Base-by-base conservation (phyloP, 1,284 basidiomycete species). In the Ustilago crameri region DNA sequence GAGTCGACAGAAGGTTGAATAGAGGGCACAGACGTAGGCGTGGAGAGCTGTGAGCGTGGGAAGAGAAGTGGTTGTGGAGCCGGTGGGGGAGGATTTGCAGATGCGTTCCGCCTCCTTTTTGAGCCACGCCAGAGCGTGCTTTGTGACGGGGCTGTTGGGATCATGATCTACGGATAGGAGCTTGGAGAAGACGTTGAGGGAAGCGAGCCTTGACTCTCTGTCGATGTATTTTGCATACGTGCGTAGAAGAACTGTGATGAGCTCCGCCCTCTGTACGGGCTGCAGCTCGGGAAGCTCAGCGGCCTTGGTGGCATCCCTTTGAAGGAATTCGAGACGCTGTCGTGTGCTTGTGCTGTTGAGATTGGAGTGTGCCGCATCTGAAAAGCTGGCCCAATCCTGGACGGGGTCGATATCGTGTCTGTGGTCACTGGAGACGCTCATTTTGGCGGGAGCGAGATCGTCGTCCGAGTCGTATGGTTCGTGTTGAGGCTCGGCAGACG, bases 221-320 rank as follows among this genome's bases (percentile, higher is more conserved):
- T 94, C 92, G 44, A 88, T 85, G 85, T 93, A 93, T 73, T 89
- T 88, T 14, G 91, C 87, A 80, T 91, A 91, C 0, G 91, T 93
- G 43, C 89, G 84, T 1, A 90, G 89, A 45, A 93, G 84, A 1
- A 93, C 84, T 65, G 87, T 86, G 82, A 93, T 90, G 27, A 94
- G 82, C 76, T 93, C 91, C 81, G 90, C 80, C 18, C 86, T 86
- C 79, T 92, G 89, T 0, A 87, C 85, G 35, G 90, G 84, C 46
- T 85, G 86, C 47, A 93, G 85, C 30, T 67, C 60, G 7, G 63
- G n/a, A 17, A 73, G 63, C n/a, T 56, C 53, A 9, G 70, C 74
- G 3, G 71, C 56, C 26, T 68, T 55, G 27, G 52, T 48, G 20
- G 75, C 62, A 23, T 58, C 49, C 27, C 63, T 40, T 24, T 59